Evolutionary conservation across 2,329 filamentous ascomycete species (phyloP).

Genomic region (Pleomassaria siparia): DNA sequence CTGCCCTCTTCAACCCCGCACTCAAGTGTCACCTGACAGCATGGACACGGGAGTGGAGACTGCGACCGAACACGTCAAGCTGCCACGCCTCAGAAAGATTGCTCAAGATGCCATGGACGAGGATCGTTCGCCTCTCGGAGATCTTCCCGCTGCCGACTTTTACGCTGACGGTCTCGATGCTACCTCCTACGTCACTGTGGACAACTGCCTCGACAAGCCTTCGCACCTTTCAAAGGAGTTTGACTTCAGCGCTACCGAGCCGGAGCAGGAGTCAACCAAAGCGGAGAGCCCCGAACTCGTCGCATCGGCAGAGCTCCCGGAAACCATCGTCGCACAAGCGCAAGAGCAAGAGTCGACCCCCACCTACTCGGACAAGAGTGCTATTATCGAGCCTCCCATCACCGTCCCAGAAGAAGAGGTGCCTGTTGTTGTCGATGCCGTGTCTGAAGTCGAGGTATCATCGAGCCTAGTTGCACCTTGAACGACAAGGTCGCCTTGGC

Average conservation of each 20-base stretch:
- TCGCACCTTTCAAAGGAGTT: constrained; percentile 40
- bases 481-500: background rate
- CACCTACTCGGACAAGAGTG: constrained; percentile 7
- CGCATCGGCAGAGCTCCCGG: background rate
- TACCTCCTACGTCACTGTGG: constrained; percentile 38
- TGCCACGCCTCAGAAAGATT: constrained; percentile 27
- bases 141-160: constrained; percentile 40
- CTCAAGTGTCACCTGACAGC: constrained; percentile 11
- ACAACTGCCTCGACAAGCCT: constrained; percentile 37
- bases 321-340: background rate
- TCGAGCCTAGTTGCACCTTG: background rate
- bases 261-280: constrained; percentile 14
- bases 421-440: background rate
- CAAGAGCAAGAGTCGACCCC: constrained; percentile 4
- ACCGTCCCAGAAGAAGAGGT: background rate
- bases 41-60: constrained; percentile 14
- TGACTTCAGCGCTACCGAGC: constrained; percentile 19
- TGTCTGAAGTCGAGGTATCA: background rate
- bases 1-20: constrained; percentile 18
- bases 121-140: constrained; percentile 41
- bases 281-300: constrained; percentile 1
- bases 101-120: constrained; percentile 45
- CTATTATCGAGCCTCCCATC: background rate
- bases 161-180: constrained; percentile 43
- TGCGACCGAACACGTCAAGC: constrained; percentile 26